Conservation (phyloP, 2,329 filamentous ascomycete species). For the Pseudocercospora crystallina region DNA sequence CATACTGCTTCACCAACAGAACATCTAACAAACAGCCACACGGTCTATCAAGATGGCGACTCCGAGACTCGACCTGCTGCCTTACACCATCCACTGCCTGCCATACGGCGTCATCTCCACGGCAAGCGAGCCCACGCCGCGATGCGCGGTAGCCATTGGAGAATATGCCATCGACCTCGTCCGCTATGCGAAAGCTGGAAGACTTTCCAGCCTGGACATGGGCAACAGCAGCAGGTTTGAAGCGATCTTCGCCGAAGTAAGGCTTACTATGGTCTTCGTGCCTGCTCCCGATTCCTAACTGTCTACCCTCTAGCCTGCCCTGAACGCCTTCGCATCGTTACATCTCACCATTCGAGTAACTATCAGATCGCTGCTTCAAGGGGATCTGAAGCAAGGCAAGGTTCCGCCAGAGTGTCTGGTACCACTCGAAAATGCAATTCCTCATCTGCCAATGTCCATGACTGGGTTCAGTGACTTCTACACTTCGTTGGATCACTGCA, state of each 20-base stretch:
- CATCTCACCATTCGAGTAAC: conserved; percentile 35
- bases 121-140: conserved; percentile 22
- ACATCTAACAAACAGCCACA: too few relatives aligned
- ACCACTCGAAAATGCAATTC: conserved; percentile 41
- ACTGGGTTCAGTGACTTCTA: conserved; percentile 61
- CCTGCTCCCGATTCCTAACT: neutral
- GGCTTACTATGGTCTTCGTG: neutral
- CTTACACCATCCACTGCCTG: conserved; percentile 31
- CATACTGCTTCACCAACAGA: too few relatives aligned
- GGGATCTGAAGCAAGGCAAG: conserved; percentile 31
- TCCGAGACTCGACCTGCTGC: conserved; percentile 25
- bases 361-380: conserved; percentile 46
- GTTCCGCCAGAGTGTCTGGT: conserved; percentile 32
- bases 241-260: conserved; percentile 25
- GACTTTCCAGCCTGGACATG: conserved; percentile 18
- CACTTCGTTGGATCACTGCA: conserved; percentile 54
- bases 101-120: conserved; percentile 34
- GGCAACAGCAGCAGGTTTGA: conserved; percentile 20
- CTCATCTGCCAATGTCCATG: conserved; percentile 58
- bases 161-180: conserved; percentile 31
- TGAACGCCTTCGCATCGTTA: conserved; percentile 54
- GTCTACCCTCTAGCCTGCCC: conserved; percentile 31
- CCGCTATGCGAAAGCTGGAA: conserved; percentile 26
- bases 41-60: conserved; percentile 15
- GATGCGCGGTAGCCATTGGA: conserved; percentile 34